These are phyloP conservation scores for Firmiana major DNA, from an alignment of 345 rosid genomes.

Conservation along the genomic window DNA sequence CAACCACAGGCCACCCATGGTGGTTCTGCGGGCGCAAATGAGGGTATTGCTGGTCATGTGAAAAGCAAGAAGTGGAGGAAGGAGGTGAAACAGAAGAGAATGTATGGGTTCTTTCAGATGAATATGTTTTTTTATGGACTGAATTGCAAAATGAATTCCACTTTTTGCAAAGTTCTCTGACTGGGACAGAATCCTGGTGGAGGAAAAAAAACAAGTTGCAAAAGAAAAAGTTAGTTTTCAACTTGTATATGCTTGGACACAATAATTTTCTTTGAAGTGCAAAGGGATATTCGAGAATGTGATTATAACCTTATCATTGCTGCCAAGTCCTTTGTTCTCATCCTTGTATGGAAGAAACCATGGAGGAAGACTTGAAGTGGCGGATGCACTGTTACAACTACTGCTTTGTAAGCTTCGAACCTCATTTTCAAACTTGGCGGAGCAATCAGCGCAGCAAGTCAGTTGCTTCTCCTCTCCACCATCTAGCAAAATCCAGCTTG, in stretches of 20 bases:
- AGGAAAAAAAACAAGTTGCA: background rate
- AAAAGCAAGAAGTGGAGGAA: slow-evolving; percentile 48
- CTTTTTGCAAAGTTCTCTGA: slow-evolving; percentile 54
- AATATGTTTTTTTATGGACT: slow-evolving; percentile 29
- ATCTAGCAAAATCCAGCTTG: slow-evolving; percentile 34
- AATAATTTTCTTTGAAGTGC: background rate
- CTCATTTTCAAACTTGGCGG: slow-evolving; percentile 45
- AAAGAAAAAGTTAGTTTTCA: slow-evolving; percentile 9
- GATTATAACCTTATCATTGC: slow-evolving; percentile 38
- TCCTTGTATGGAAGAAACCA: slow-evolving; percentile 79
- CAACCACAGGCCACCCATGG: slow-evolving; percentile 41
- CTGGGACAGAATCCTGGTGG: slow-evolving; percentile 42
- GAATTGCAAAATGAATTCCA: slow-evolving; percentile 63
- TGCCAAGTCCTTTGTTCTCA: slow-evolving; percentile 34
- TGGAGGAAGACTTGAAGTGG: slow-evolving; percentile 56
- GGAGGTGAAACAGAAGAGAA: slow-evolving; percentile 60
- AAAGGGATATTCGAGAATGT: background rate
- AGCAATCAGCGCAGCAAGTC: slow-evolving; percentile 48
- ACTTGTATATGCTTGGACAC: background rate
- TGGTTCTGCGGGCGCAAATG: slow-evolving; percentile 27
- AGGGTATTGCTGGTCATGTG: slow-evolving; percentile 44
- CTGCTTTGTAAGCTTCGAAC: slow-evolving; percentile 28
- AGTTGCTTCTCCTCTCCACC: slow-evolving; percentile 34
- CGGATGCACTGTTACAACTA: slow-evolving; percentile 21
- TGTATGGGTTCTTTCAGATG: slow-evolving; percentile 43